Evolutionary conservation across 768 basidiomycete species (phyloP).

Genomic region (Mycena olivaceomarginata): DNA sequence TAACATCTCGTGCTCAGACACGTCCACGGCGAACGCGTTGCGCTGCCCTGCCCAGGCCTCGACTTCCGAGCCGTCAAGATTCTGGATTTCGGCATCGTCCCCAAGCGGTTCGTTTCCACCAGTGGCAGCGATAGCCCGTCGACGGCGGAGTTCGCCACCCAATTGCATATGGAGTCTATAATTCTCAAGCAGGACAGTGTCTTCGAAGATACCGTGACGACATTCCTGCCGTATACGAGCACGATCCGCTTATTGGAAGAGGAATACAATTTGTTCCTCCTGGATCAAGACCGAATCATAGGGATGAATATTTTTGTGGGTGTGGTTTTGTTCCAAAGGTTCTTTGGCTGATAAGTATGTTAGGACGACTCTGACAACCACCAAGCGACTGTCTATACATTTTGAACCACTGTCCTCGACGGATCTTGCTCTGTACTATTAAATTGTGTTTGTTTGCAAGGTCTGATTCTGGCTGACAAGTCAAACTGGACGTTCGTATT

Average conservation of each 20-base stretch:
- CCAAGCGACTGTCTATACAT: too few relatives aligned
- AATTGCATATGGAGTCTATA: not conserved
- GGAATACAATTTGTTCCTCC: constrained; percentile 5
- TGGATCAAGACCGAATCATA: constrained; percentile 25
- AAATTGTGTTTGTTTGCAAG: too few relatives aligned
- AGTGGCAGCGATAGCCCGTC: not conserved
- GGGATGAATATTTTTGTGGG: not conserved
- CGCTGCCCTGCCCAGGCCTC: not conserved
- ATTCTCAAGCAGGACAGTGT: not conserved
- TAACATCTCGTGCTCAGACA: not conserved
- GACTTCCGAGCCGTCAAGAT: not conserved
- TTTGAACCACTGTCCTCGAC: too few relatives aligned
- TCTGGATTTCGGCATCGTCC: constrained; percentile 23
- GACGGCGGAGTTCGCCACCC: not conserved
- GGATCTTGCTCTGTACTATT: too few relatives aligned
- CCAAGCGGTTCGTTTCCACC: not conserved
- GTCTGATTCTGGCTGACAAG: too few relatives aligned
- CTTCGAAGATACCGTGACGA: constrained; percentile 17
- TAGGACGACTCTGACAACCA: too few relatives aligned
- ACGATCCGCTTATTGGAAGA: not conserved
- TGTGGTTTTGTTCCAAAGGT: too few relatives aligned
- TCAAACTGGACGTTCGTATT: too few relatives aligned
- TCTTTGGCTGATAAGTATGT: too few relatives aligned
- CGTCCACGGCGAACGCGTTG: constrained; percentile 32
- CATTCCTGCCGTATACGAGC: constrained; percentile 26